These are phyloP conservation scores for Wickerhamomyces sp. DNA, from an alignment of 1,139 yeast species.

Conservation along the genomic window DNA sequence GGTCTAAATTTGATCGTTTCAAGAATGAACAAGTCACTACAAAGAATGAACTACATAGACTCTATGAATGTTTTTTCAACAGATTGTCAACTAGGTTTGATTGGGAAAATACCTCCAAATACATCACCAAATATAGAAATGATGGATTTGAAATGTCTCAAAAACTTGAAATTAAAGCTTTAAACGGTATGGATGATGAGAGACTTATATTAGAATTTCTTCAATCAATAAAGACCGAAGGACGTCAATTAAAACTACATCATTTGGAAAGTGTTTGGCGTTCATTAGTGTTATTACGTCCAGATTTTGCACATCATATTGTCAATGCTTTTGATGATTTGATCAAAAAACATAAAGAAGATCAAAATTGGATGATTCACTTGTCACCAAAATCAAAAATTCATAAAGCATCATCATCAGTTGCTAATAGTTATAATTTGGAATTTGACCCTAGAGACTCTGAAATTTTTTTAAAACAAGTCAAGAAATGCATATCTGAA, in stretches of 20 bases:
- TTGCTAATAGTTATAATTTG: background rate
- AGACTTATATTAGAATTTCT: background rate
- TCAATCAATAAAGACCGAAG: background rate
- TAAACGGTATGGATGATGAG: conserved; percentile 1
- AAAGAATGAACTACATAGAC: conserved; percentile 3
- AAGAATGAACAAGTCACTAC: conserved; percentile 2
- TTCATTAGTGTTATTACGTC: conserved; percentile 1
- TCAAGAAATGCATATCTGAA: background rate
- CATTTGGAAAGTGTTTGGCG: conserved; percentile 8
- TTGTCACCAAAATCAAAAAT: background rate
- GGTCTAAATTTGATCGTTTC: conserved; percentile 9
- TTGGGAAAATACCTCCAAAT: conserved; percentile 6
- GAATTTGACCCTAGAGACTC: background rate
- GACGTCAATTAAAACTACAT: conserved; percentile 1
- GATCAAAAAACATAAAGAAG: background rate
- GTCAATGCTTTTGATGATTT: conserved; percentile 1
- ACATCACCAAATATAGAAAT: conserved; percentile 7
- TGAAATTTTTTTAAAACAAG: background rate
- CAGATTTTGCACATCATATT: background rate
- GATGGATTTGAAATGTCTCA: conserved; percentile 6
- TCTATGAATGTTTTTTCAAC: conserved; percentile 9
- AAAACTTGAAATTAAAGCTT: conserved; percentile 3
- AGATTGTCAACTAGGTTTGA: conserved; percentile 9
- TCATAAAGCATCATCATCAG: background rate
- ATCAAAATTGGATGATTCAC: conserved; percentile 4